phyloP scores from a whole-genome alignment of 768 basidiomycete species.

The Porphyrellus cyaneotinctus region DNA sequence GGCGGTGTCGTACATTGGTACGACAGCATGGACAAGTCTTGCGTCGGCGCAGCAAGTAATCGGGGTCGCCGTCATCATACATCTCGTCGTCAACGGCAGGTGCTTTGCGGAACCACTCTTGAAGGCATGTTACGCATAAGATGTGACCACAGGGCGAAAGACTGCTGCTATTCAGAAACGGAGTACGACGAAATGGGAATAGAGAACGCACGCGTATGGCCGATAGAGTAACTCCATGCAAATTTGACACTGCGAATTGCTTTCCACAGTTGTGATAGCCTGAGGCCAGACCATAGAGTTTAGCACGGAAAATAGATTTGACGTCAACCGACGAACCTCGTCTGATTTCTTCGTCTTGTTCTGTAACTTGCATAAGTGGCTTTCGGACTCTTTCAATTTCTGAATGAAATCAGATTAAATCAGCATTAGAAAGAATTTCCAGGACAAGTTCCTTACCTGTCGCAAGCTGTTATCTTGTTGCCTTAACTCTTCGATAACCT shows the following conservation, averaged over 20 bases:
- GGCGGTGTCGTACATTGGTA: constrained; percentile 49
- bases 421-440: neutral
- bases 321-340: constrained; percentile 41
- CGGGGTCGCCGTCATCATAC: constrained; percentile 37
- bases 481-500: constrained; percentile 55
- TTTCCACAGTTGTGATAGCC: constrained; percentile 55
- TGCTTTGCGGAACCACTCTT: constrained; percentile 74
- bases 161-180: constrained; percentile 32
- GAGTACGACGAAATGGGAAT: neutral
- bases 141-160: constrained; percentile 75
- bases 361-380: constrained; percentile 42
- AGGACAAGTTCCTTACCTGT: constrained; percentile 30
- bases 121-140: constrained; percentile 67
- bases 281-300: constrained; percentile 20
- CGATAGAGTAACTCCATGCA: constrained; percentile 66
- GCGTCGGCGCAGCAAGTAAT: constrained; percentile 51
- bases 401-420: constrained; percentile 18
- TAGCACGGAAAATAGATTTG: neutral
- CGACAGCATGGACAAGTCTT: constrained; percentile 78
- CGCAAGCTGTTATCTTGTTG: constrained; percentile 37
- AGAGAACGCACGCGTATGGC: constrained; percentile 58
- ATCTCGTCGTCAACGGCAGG: constrained; percentile 47
- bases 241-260: constrained; percentile 66
- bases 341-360: constrained; percentile 48
- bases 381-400: constrained; percentile 45